Base-by-base conservation (phyloP, 2,329 filamentous ascomycete genomes). In the Kalmusia sp. region DNA sequence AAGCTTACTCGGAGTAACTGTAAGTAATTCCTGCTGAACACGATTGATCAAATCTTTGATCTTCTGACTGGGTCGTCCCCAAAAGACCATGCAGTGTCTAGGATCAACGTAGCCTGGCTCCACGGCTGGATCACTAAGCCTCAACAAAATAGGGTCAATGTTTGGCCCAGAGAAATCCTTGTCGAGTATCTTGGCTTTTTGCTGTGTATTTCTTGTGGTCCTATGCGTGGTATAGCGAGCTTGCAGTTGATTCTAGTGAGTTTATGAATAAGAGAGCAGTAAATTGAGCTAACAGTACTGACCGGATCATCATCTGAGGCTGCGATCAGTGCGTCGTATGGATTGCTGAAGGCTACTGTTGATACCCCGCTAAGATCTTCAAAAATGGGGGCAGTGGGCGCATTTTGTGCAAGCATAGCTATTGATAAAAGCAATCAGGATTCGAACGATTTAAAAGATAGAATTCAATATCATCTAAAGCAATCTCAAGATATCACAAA, bases 51-150 rank as follows among this genome's bases (percentile, higher is more conserved):
- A 76, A 17, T 82, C 76, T 39, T 88, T 80, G 15, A 97, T 80
- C 61, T 88, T 85, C 39, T 84, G 76, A 0, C 93, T 90, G 14
- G 93, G 93, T 6, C 93, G 82, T 3, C 90, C 91, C 92, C 92
- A 97, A 68, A 97, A 87, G 0, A 92, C 90, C 9, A 97, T 80
- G 69, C 93, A 96, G 67, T 96, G 83, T 34, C 93, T 82, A 35
- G 85, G 84, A 70, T 98, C 93, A 46, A 80, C 72, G 69, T 89
- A 96, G 1, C 84, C 85, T 1, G 87, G 87, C 58, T 91, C 82
- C 30, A 88, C 76, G 1, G 81, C 74, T 1, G 83, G 83, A 37
- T 87, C 81, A 61, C 88, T 83, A 27, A 96, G 77, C 50, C 87
- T 87, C 44, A 87, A 77, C 1, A 97, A 82, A 50, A 91, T 87